Percentiles rank a stretch among this genome's conserved stretches.
Conservation (phyloP, 208 protist genomes). For the Wallacemonas sp. region DNA sequence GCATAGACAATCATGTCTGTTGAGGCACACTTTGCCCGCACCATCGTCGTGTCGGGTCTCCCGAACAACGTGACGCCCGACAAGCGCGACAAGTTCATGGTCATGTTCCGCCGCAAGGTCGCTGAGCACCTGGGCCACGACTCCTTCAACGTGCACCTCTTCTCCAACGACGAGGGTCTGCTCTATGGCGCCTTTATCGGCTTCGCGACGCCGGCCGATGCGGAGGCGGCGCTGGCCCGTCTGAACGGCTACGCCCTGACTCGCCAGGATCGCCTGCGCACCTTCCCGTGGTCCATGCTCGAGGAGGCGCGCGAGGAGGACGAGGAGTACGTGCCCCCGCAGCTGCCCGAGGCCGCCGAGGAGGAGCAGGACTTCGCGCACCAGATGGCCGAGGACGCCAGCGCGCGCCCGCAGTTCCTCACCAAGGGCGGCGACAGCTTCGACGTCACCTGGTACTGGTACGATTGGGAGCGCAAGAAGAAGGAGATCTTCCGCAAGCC, state of each 20-base stretch:
- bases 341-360: constrained; percentile 37
- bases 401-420: constrained; percentile 85
- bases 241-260: constrained; percentile 84
- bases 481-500: constrained; percentile 75
- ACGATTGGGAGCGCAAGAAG: constrained; percentile 78
- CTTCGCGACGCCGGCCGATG: constrained; percentile 62
- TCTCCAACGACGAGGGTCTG: constrained; percentile 60
- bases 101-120: constrained; percentile 64
- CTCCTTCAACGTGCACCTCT: constrained; percentile 71
- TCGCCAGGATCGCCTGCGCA: constrained; percentile 68
- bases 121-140: constrained; percentile 66
- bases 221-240: constrained; percentile 80
- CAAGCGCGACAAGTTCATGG: constrained; percentile 68
- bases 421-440: constrained; percentile 70
- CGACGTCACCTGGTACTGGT: constrained; percentile 89
- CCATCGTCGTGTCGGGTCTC: constrained; percentile 83
- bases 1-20: background rate
- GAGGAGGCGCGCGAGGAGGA: constrained; percentile 43
- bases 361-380: constrained; percentile 76
- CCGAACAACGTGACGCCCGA: constrained; percentile 87
- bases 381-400: constrained; percentile 80
- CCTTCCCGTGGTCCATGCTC: constrained; percentile 81
- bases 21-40: constrained; percentile 41
- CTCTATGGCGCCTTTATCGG: constrained; percentile 81
- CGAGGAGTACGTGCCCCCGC: constrained; percentile 74